Evolutionary conservation across 768 basidiomycete species (phyloP).

Genomic region (Boletus subcaerulescens): DNA sequence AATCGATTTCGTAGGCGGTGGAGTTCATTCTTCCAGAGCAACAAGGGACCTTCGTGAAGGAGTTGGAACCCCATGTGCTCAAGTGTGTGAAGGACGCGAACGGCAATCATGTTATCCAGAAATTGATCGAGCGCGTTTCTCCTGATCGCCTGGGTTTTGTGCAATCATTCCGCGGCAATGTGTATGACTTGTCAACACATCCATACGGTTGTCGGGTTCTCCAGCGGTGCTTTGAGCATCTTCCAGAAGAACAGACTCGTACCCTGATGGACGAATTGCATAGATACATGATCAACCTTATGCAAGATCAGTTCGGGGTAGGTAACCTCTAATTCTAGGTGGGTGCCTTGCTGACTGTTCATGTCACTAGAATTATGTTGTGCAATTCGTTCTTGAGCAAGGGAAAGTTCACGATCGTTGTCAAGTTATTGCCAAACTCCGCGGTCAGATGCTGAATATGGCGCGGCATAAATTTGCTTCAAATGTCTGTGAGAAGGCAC

Average conservation of each 20-base stretch:
- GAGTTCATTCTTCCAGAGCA: slow-evolving; percentile 79
- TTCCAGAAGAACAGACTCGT: slow-evolving; percentile 64
- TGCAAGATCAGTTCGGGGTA: slow-evolving; percentile 91
- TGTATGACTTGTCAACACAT: slow-evolving; percentile 80
- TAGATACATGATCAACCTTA: slow-evolving; percentile 62
- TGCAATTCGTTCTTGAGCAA: slow-evolving; percentile 88
- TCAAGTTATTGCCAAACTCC: slow-evolving; percentile 63
- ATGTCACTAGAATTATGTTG: slow-evolving; percentile 79
- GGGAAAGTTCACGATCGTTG: slow-evolving; percentile 68
- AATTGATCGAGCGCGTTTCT: slow-evolving; percentile 77
- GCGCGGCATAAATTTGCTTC: slow-evolving; percentile 91
- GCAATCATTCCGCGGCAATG: slow-evolving; percentile 69
- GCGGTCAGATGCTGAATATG: slow-evolving; percentile 75
- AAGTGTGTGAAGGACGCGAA: slow-evolving; percentile 88
- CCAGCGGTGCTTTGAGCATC: slow-evolving; percentile 86
- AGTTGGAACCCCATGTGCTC: slow-evolving; percentile 77
- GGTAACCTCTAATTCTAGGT: slow-evolving; percentile 23
- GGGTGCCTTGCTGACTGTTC: slow-evolving; percentile 4
- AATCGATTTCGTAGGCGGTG: slow-evolving; percentile 56
- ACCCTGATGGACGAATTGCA: slow-evolving; percentile 83
- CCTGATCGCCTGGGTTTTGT: slow-evolving; percentile 78
- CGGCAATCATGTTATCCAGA: slow-evolving; percentile 95
- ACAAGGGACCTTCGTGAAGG: slow-evolving; percentile 69
- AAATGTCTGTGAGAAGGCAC: slow-evolving; percentile 92
- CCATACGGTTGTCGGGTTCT: slow-evolving; percentile 94